Conservation (phyloP, 495 filamentous ascomycete genomes). For the Xanthoparmelia taractica region DNA sequence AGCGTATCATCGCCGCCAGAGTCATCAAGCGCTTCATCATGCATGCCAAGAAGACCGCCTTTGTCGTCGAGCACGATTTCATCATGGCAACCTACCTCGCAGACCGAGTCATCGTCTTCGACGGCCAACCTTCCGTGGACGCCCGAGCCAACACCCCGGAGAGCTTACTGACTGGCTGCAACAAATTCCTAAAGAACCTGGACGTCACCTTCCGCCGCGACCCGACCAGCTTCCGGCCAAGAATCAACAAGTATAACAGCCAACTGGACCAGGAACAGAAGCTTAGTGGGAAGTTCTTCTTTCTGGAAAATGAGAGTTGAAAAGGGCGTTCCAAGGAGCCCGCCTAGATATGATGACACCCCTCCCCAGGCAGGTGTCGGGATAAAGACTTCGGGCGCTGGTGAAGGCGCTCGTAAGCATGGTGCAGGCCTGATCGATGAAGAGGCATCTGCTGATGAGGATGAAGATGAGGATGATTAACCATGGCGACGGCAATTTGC, state of each 20-base stretch:
- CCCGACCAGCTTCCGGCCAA: slow-evolving; percentile 87
- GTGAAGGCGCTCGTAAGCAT: slow-evolving; percentile 37
- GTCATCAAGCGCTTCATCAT: slow-evolving; percentile 99
- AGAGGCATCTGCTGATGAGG: slow-evolving; percentile 40
- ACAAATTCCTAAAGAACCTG: slow-evolving; percentile 87
- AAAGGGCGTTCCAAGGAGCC: slow-evolving; percentile 47
- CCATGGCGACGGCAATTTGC: slow-evolving; percentile 34
- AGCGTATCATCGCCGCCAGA: slow-evolving; percentile 92
- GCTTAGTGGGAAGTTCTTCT: slow-evolving; percentile 88
- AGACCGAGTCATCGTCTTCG: slow-evolving; percentile 97
- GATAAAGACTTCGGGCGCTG: slow-evolving; percentile 35
- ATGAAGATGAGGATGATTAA: slow-evolving; percentile 46
- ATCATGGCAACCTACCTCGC: slow-evolving; percentile 98
- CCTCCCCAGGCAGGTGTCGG: slow-evolving; percentile 29
- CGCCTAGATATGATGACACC: slow-evolving; percentile 36
- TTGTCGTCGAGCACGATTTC: slow-evolving; percentile 99
- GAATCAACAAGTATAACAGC: slow-evolving; percentile 95
- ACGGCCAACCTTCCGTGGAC: slow-evolving; percentile 81
- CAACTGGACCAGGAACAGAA: slow-evolving; percentile 98
- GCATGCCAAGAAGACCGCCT: slow-evolving; percentile 99
- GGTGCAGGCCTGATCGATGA: slow-evolving; percentile 35
- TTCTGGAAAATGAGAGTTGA: slow-evolving; percentile 87
- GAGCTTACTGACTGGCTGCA: slow-evolving; percentile 90
- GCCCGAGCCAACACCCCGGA: slow-evolving; percentile 84
- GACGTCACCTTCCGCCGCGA: slow-evolving; percentile 98